Evolutionary conservation across 1,139 yeast species (phyloP).

Genomic region (Geotrichum citri-aurantii): DNA sequence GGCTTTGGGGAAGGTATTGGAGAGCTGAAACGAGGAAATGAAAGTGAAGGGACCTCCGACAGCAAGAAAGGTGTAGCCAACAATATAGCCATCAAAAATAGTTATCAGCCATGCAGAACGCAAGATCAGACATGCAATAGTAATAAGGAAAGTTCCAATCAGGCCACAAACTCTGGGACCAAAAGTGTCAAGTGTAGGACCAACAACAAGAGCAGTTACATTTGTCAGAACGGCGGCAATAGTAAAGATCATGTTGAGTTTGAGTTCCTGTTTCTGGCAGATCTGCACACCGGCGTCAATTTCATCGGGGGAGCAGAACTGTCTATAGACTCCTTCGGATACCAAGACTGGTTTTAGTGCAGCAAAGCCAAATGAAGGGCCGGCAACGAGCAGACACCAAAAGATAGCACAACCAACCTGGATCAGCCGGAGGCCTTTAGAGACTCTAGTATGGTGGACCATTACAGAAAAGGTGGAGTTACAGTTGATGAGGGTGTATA

Average conservation of each 20-base stretch:
- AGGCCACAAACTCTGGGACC: constrained; percentile 80
- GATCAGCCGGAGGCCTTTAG: constrained; percentile 32
- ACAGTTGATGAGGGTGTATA: neutral
- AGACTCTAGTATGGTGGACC: constrained; percentile 15
- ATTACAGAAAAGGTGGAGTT: neutral
- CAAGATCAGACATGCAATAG: constrained; percentile 49
- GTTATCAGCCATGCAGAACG: constrained; percentile 36
- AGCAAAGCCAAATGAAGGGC: constrained; percentile 88
- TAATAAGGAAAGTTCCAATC: constrained; percentile 58
- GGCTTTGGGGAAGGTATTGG: constrained; percentile 63
- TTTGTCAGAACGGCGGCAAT: constrained; percentile 86
- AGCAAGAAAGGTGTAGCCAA: constrained; percentile 64
- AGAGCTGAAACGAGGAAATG: constrained; percentile 72
- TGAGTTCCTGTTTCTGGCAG: constrained; percentile 73
- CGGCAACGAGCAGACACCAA: constrained; percentile 90
- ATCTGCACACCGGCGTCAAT: constrained; percentile 25
- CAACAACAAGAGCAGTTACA: constrained; percentile 74
- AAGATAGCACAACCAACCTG: constrained; percentile 65
- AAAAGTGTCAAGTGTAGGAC: constrained; percentile 63
- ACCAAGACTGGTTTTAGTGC: constrained; percentile 81
- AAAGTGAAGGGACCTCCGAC: constrained; percentile 80
- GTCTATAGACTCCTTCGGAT: constrained; percentile 67
- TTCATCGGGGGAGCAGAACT: constrained; percentile 44
- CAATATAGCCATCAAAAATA: constrained; percentile 51
- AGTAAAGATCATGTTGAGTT: constrained; percentile 76